Base-by-base conservation (phyloP, 345 rosid species). In the Murraya paniculata region DNA sequence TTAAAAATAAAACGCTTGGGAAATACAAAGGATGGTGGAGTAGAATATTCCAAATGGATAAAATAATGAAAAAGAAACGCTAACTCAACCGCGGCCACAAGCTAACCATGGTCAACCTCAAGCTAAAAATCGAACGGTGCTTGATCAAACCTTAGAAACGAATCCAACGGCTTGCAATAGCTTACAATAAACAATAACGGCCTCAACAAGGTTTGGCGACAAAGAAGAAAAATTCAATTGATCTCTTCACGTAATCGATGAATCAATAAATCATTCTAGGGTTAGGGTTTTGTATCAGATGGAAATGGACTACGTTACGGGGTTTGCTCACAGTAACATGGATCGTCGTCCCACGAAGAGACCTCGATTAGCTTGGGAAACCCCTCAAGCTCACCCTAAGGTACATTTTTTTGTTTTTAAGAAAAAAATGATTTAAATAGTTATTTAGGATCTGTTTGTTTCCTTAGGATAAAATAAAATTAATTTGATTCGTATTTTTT, bases 291-390 rank as follows among this genome's bases (percentile, higher is more conserved):
- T 61, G 35, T 22, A 75, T 74, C 60, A 41, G 69, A 83, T 84
- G 88, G 88, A 86, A 79, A 88, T 89, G 93, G 90, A 89, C 75
- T 89, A 83, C 50, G 81, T 84, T 50, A 72, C 84, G 24, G 87
- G 87, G 72, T 87, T 84, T 70, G 82, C 86, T 66, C 92, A 84
- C 57, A 80, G 25, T 80, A 84, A 84, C 80, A 82, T 87, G 87
- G 92, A 89, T 87, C 87, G 88, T 68, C 93, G 91, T 62, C 95
- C 95, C 71, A 74, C 88, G 79, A 91, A 91, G 85, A 84, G 85
- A 65, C 87, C 88, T 33, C 80, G 89, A 72, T 84, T 89, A 72
- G 93, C 85, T 82, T 91, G 92, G 91, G 91, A 91, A 59, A 45
- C 83, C 62, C 81, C 82, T 64, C 87, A 83, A 75, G 68, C 81